Evolutionary conservation across 805 yeast genomes (phyloP).

Genomic region (Lipomyces yamanashiensis): DNA sequence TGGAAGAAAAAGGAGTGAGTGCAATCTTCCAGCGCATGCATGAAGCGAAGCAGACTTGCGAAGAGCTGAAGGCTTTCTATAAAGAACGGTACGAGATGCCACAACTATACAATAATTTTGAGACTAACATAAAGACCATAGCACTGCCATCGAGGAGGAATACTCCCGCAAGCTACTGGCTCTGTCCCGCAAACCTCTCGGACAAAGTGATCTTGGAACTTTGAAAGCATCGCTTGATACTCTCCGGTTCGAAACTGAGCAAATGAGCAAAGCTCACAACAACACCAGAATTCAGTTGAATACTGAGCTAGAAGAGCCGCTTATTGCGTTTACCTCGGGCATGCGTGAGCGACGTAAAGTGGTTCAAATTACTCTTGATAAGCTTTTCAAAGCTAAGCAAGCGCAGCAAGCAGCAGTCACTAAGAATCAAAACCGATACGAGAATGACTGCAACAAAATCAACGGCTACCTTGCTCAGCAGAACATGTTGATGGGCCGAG

Average conservation of each 20-base stretch:
- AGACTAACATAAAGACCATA: slow-evolving; percentile 47
- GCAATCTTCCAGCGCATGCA: slow-evolving; percentile 61
- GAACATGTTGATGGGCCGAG: slow-evolving; percentile 73
- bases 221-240: slow-evolving; percentile 63
- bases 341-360: slow-evolving; percentile 61
- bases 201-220: slow-evolving; percentile 63
- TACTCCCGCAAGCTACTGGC: slow-evolving; percentile 61
- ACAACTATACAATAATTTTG: slow-evolving; percentile 33
- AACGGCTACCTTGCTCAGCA: slow-evolving; percentile 65
- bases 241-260: slow-evolving; percentile 61
- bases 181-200: slow-evolving; percentile 57
- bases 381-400: slow-evolving; percentile 55
- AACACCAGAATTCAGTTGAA: slow-evolving; percentile 57
- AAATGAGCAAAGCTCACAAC: slow-evolving; percentile 61
- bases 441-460: slow-evolving; percentile 60
- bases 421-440: slow-evolving; percentile 54
- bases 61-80: slow-evolving; percentile 55
- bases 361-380: slow-evolving; percentile 60
- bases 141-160: slow-evolving; percentile 72
- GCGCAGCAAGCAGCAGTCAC: slow-evolving; percentile 45
- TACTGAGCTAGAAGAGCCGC: slow-evolving; percentile 57
- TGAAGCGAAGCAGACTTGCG: slow-evolving; percentile 62
- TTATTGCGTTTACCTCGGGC: slow-evolving; percentile 56
- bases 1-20: slow-evolving; percentile 63
- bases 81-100: slow-evolving; percentile 49